Evolutionary conservation across 202 grass and related monocot genomes (phyloP).

Genomic region (Setaria viridis): DNA sequence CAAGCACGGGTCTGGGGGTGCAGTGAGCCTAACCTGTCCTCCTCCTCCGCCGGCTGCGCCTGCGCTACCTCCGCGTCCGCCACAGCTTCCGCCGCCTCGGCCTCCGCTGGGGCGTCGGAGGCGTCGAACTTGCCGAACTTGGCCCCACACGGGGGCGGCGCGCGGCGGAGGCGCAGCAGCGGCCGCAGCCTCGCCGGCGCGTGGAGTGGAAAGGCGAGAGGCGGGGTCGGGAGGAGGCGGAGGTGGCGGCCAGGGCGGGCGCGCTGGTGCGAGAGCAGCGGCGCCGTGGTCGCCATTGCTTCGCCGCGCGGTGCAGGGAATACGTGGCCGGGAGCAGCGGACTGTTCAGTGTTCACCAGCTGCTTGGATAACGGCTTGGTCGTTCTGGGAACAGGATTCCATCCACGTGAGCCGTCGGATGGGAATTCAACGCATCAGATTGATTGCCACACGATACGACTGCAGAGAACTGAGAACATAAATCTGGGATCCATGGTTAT

Average conservation of each 20-base stretch:
- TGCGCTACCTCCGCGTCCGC: neutral
- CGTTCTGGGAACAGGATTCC: neutral
- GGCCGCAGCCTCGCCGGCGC: neutral
- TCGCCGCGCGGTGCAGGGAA: constrained; percentile 23
- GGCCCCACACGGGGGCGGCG: constrained; percentile 24
- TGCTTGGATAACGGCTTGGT: constrained; percentile 41
- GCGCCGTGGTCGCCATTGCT: constrained; percentile 62
- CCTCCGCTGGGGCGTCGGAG: constrained; percentile 46
- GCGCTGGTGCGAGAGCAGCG: constrained; percentile 49
- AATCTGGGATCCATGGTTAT: neutral
- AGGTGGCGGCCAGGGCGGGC: constrained; percentile 3
- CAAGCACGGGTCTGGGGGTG: neutral
- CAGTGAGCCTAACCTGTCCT: constrained; percentile 59
- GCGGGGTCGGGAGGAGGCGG: neutral
- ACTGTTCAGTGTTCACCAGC: no score
- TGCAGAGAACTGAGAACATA: neutral
- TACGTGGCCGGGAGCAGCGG: constrained; percentile 37
- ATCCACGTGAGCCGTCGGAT: constrained; percentile 11
- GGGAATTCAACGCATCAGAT: constrained; percentile 16
- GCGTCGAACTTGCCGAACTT: constrained; percentile 87
- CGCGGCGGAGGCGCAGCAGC: constrained; percentile 22
- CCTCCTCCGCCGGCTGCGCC: constrained; percentile 42
- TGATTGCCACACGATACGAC: neutral
- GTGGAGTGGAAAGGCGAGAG: neutral
- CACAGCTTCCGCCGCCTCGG: neutral